Percentiles rank a stretch among this genome's conserved stretches.
Conservation (phyloP, 345 rosid species). For the Eutrema yunnanense region DNA sequence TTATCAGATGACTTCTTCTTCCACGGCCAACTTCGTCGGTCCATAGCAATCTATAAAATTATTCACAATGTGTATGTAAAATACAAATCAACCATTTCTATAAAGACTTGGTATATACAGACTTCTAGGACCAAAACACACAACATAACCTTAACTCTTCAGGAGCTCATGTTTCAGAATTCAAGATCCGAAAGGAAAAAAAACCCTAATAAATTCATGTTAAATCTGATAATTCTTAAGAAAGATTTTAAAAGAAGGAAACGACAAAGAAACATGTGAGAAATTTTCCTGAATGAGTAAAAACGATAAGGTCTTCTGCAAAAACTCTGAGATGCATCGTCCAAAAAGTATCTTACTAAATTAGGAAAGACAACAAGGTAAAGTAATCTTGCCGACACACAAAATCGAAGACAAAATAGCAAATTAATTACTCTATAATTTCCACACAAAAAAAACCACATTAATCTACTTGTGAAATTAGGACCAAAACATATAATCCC, state of each 20-base stretch:
- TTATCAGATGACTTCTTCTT: constrained; percentile 79
- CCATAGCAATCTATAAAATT: constrained; percentile 40
- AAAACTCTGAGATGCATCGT: constrained; percentile 7
- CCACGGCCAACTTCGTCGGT: constrained; percentile 93
- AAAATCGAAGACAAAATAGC: constrained; percentile 8
- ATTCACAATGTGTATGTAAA: constrained; percentile 8
- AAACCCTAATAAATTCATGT: neutral
- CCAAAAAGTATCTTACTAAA: constrained; percentile 23
- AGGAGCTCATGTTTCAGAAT: neutral
- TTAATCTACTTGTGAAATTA: neutral
- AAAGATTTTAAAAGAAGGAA: neutral
- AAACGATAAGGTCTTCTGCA: neutral
- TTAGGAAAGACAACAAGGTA: constrained; percentile 18
- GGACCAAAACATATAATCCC: neutral
- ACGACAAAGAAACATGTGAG: neutral
- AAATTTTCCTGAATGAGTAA: constrained; percentile 9
- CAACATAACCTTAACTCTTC: neutral
- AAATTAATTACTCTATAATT: neutral
- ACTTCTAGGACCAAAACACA: neutral
- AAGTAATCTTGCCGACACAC: constrained; percentile 25
- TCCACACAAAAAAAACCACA: neutral
- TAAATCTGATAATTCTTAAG: constrained; percentile 3
- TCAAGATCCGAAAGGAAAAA: constrained; percentile 4
- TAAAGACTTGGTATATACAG: neutral
- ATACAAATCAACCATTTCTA: neutral